Evolutionary conservation across 2,329 filamentous ascomycete genomes (phyloP).

Genomic region (Aspergillus pseudoviridinutans): DNA sequence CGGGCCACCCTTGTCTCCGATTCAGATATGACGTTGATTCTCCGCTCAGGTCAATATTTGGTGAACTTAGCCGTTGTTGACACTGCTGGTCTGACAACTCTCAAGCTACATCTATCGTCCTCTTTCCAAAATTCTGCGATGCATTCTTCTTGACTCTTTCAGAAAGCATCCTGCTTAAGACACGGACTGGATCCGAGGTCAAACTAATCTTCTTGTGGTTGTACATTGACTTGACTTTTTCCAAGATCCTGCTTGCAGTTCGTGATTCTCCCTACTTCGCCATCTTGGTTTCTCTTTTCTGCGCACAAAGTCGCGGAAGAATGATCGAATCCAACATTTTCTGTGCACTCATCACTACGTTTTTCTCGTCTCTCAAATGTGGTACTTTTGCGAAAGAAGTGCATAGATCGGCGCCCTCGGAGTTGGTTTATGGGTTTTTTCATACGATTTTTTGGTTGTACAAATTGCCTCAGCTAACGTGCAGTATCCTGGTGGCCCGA

Average conservation of each 20-base stretch:
- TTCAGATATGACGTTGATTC: constrained; percentile 35
- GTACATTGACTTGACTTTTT: constrained; percentile 3
- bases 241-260: background rate
- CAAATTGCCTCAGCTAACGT: constrained; percentile 8
- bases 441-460: constrained; percentile 11
- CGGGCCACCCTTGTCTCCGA: constrained; percentile 46
- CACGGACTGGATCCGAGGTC: constrained; percentile 18
- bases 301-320: background rate
- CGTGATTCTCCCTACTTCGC: background rate
- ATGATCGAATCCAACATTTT: background rate
- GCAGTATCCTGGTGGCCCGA: constrained; percentile 1
- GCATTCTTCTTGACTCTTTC: background rate
- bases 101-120: background rate
- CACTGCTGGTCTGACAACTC: constrained; percentile 11
- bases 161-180: constrained; percentile 6
- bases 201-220: constrained; percentile 6
- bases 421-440: constrained; percentile 16
- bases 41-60: background rate
- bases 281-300: background rate
- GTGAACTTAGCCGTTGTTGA: background rate
- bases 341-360: background rate
- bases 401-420: constrained; percentile 26
- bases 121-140: background rate
- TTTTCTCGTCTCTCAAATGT: constrained; percentile 1
- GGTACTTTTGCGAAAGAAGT: constrained; percentile 9